Conservation (phyloP, 1,284 basidiomycete genomes). For the Apiotrichum domesticum region DNA sequence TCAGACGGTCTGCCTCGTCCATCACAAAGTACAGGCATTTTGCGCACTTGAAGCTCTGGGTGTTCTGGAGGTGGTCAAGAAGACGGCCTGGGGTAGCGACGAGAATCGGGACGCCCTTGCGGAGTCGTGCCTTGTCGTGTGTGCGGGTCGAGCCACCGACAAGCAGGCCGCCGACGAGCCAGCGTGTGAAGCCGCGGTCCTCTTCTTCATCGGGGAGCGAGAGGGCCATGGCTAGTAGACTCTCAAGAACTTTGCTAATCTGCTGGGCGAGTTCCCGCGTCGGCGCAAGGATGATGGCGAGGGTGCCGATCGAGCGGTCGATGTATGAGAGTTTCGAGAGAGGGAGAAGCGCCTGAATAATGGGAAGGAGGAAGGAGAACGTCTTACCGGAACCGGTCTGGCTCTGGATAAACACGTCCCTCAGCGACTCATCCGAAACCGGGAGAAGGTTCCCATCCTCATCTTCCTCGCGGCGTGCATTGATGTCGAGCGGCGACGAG, state of each 20-base stretch:
- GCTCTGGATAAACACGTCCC: constrained; percentile 91
- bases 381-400: constrained; percentile 99
- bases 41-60: constrained; percentile 80
- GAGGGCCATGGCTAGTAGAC: constrained; percentile 67
- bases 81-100: constrained; percentile 66
- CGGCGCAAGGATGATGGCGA: constrained; percentile 90
- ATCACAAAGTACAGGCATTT: constrained; percentile 94
- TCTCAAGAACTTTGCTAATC: constrained; percentile 67
- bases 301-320: constrained; percentile 77
- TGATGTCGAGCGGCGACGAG: constrained; percentile 40
- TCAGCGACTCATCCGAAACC: constrained; percentile 22
- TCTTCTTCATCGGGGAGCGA: constrained; percentile 31
- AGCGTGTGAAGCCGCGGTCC: constrained; percentile 63
- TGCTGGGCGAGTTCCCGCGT: constrained; percentile 94
- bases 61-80: constrained; percentile 72
- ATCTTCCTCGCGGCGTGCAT: constrained; percentile 15
- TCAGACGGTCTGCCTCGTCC: constrained; percentile 89
- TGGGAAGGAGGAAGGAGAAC: constrained; percentile 86
- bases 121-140: constrained; percentile 66
- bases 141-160: constrained; percentile 68
- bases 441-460: constrained; percentile 8
- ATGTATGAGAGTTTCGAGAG: constrained; percentile 81
- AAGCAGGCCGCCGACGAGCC: constrained; percentile 88
- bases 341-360: constrained; percentile 87
- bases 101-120: constrained; percentile 67